Evolutionary conservation across 768 basidiomycete genomes (phyloP), one percentile per base, ranked within the genome.

Genomic region (Sistotremastrum niveocremeum): DNA sequence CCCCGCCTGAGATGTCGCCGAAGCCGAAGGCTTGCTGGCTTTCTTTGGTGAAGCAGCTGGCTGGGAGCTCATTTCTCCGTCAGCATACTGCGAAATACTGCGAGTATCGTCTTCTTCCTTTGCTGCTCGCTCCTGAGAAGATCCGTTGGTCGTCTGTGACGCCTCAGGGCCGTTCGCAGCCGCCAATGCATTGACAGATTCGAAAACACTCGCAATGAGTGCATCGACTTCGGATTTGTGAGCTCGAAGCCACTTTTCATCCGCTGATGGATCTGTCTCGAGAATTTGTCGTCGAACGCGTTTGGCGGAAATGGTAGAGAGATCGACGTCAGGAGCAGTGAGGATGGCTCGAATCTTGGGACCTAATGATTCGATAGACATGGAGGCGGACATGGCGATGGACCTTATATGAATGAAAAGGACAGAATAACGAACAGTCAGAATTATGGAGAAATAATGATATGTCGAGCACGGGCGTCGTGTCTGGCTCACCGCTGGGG

Each of bases 241-340:
- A 52, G 75, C 71, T 56, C 79, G 83, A 49, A 93, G 58, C 44
- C 72, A 64, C 31, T 77, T 77, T 29, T 69, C 46, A 6, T 80
- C 76, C 45, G 86, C 57, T 12, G 69, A 62, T 6, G 73, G 60
- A 60, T 77, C 70, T 49, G 65, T 45, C 49, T 74, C 75, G 47
- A 74, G 54, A 51, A 90, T 66, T 58, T 78, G 74, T 57, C 81
- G 82, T 52, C 91, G 77, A 55, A 95, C 88, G 63, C 79, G 79
- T 66, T 88, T 94, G 40, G 89, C 90, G 59, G 79, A 84, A 62
- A 90, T 85, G 40, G 81, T 83, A 40, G 68, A 50, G 55, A 90
- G 71, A 69, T 90, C 83, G 41, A 75, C 81, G 41, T 76, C 79
- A 3, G 87, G 87, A 12, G 81, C 79, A 32, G 75, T 70, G 44